A percentile compares a stretch with the other conserved stretches of the same genome.
Evolutionary conservation across 768 basidiomycete genomes (phyloP).

Genomic region (Amanita brunnescens): DNA sequence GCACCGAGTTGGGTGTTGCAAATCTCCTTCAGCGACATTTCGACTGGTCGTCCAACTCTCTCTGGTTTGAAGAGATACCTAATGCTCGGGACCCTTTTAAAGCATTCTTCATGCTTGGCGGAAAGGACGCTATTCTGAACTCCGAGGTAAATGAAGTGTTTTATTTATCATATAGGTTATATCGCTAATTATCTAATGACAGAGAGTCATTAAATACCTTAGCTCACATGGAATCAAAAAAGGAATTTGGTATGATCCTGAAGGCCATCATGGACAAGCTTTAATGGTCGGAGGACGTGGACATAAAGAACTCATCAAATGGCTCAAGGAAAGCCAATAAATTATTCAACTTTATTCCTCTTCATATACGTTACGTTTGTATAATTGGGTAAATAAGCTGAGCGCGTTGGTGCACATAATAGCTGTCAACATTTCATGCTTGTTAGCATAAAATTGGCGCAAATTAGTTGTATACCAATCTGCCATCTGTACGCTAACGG

Average conservation of each 20-base stretch:
- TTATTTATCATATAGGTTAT: neutral
- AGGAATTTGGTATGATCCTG: constrained; percentile 55
- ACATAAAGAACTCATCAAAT: constrained; percentile 49
- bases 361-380: neutral
- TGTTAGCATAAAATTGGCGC: constrained; percentile 34
- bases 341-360: neutral
- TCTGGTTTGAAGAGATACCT: constrained; percentile 89
- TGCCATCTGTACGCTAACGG: constrained; percentile 46
- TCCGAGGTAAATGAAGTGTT: constrained; percentile 40
- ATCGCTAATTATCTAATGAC: constrained; percentile 4
- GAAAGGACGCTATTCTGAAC: constrained; percentile 71
- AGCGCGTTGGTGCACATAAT: constrained; percentile 45
- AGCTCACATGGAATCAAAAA: constrained; percentile 64
- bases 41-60: constrained; percentile 79
- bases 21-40: constrained; percentile 79
- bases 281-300: constrained; percentile 43
- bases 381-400: constrained; percentile 36
- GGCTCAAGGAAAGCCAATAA: constrained; percentile 30
- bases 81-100: constrained; percentile 59
- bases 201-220: constrained; percentile 72
- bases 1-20: constrained; percentile 79
- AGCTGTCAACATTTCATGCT: constrained; percentile 29
- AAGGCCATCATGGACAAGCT: constrained; percentile 56
- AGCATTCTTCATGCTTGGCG: constrained; percentile 74
- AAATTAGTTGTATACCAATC: constrained; percentile 55